Conservation (phyloP, 1,284 basidiomycete genomes). For the Leccinum griseonigrum region DNA sequence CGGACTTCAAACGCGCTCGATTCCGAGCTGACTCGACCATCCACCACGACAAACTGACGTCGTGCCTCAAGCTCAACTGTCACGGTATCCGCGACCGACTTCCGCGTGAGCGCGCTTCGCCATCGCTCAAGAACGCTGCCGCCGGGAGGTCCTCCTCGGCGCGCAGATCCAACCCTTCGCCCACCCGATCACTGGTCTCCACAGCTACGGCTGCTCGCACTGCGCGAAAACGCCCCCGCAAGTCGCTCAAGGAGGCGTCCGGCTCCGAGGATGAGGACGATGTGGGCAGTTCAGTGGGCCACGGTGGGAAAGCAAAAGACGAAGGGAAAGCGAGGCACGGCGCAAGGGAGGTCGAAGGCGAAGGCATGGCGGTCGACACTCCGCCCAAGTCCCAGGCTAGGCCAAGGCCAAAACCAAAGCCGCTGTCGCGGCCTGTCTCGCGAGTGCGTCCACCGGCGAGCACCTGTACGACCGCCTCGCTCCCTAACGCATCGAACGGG, state of each 20-base stretch:
- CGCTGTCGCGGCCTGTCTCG: conserved; percentile 18
- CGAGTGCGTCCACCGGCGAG: conserved; percentile 9
- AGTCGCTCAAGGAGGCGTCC: conserved; percentile 21
- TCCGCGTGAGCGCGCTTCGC: conserved; percentile 19
- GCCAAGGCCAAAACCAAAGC: not conserved
- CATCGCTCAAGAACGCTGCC: conserved; percentile 1
- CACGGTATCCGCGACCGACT: conserved; percentile 39
- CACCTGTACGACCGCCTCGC: conserved; percentile 2
- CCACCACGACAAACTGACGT: conserved; percentile 62
- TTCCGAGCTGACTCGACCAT: conserved; percentile 73
- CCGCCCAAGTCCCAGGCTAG: conserved; percentile 10
- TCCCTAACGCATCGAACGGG: not conserved
- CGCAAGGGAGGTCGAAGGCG: conserved; percentile 1
- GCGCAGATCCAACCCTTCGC: conserved; percentile 28
- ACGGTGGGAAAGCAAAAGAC: conserved; percentile 8
- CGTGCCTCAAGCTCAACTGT: conserved; percentile 56
- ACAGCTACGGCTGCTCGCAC: conserved; percentile 1
- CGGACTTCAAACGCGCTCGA: conserved; percentile 67
- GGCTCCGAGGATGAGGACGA: conserved; percentile 27
- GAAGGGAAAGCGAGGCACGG: conserved; percentile 1
- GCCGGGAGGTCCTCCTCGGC: conserved; percentile 11
- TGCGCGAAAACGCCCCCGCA: conserved; percentile 25
- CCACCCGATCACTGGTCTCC: conserved; percentile 24
- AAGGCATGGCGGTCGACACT: conserved; percentile 13
- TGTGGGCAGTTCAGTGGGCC: conserved; percentile 5